Percentiles rank a stretch among this genome's conserved stretches.
phyloP scores from a whole-genome alignment of 148 eudicot genomes.

The Bassia scoparia region DNA sequence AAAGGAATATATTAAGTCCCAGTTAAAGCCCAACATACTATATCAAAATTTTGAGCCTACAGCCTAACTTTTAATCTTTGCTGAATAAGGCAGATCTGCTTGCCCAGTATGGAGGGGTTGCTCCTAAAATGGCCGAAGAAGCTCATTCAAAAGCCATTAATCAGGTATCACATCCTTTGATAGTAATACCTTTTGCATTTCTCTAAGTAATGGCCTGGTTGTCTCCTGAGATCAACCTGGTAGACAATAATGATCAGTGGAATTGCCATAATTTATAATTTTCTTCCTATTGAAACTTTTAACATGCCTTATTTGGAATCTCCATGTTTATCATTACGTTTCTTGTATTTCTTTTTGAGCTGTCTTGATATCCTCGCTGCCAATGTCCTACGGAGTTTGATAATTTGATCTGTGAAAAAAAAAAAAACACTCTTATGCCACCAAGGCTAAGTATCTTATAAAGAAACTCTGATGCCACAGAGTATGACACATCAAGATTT shows the following conservation, averaged over 20 bases:
- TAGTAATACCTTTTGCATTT: neutral
- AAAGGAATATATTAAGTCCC: too few relatives aligned
- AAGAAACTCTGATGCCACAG: neutral
- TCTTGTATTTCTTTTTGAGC: neutral
- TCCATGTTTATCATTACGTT: neutral
- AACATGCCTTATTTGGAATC: neutral
- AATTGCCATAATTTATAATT: neutral
- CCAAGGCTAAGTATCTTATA: neutral
- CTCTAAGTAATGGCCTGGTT: neutral
- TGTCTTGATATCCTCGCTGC: neutral
- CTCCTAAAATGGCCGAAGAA: conserved; percentile 98
- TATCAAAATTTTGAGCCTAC: too few relatives aligned
- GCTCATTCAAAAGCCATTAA: conserved; percentile 84
- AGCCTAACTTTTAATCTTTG: too few relatives aligned
- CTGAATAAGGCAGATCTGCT: conserved; percentile 89
- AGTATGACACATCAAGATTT: neutral
- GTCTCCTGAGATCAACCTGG: neutral
- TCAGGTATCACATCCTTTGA: conserved; percentile 44
- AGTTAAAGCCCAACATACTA: too few relatives aligned
- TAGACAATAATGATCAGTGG: neutral
- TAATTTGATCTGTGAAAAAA: neutral
- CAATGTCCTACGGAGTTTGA: neutral
- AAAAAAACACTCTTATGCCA: neutral
- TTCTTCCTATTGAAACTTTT: neutral
- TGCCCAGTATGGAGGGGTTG: conserved; percentile 89